Conservation (phyloP, 495 filamentous ascomycete genomes). For the Haplographium delicatum region DNA sequence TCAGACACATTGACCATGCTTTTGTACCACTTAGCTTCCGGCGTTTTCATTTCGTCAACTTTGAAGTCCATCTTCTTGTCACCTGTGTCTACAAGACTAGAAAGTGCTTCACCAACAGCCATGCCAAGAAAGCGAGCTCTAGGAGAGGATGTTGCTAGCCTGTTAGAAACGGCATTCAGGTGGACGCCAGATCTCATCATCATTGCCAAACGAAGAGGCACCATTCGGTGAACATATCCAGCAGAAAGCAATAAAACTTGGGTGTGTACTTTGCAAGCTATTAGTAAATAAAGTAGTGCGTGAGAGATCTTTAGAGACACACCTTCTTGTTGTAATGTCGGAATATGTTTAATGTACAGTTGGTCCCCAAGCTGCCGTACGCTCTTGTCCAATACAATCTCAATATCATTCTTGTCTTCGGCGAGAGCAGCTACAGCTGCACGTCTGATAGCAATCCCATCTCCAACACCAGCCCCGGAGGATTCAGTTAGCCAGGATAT, state of each 20-base stretch:
- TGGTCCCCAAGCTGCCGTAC: conserved; percentile 76
- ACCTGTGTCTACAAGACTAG: conserved; percentile 69
- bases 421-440: conserved; percentile 58
- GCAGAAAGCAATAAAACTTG: conserved; percentile 75
- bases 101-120: conserved; percentile 78
- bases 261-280: conserved; percentile 51
- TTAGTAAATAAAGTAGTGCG: neutral
- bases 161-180: conserved; percentile 77
- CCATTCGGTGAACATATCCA: conserved; percentile 63
- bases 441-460: conserved; percentile 56
- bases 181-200: conserved; percentile 66
- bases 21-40: conserved; percentile 75
- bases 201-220: conserved; percentile 53
- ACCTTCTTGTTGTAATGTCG: conserved; percentile 84
- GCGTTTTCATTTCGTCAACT: conserved; percentile 67
- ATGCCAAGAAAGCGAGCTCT: conserved; percentile 83
- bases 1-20: conserved; percentile 59
- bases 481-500: conserved; percentile 63
- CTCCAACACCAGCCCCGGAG: conserved; percentile 60
- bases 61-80: conserved; percentile 73
- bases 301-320: neutral
- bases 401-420: conserved; percentile 46
- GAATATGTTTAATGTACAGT: conserved; percentile 78
- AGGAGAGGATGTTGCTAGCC: conserved; percentile 69
- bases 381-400: conserved; percentile 56